These are phyloP conservation scores for Thalassiosira ordinaria DNA, from an alignment of 352 stramenopile genomes.

Conservation along the genomic window DNA sequence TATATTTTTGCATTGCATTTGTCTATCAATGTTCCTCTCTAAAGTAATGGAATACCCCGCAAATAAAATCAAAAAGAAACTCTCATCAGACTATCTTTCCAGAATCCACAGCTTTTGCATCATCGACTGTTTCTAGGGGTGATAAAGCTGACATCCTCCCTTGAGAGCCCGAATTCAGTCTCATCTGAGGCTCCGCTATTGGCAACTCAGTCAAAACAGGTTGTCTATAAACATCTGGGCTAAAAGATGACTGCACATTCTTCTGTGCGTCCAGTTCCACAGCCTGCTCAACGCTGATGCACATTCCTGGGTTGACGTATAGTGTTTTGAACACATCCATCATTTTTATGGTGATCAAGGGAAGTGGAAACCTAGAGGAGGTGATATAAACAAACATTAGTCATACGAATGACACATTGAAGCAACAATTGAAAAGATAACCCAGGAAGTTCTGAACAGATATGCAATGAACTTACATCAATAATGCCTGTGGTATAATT, in stretches of 20 bases:
- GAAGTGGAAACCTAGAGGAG: conserved; percentile 67
- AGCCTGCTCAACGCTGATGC: conserved; percentile 60
- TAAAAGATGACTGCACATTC: conserved; percentile 42
- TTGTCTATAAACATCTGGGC: conserved; percentile 60
- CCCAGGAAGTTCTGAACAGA: too few relatives aligned
- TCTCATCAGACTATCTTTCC: conserved; percentile 36
- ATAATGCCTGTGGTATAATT: conserved; percentile 25
- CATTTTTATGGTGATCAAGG: conserved; percentile 67
- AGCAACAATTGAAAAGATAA: background rate
- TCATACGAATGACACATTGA: background rate
- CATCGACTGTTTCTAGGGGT: background rate
- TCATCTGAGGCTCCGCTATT: conserved; percentile 25
- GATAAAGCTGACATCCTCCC: background rate
- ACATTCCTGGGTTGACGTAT: conserved; percentile 50
- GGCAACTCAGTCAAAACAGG: conserved; percentile 56
- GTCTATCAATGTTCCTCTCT: too few relatives aligned
- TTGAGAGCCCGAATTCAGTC: background rate
- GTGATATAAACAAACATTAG: background rate
- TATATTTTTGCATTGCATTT: background rate
- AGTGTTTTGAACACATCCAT: conserved; percentile 64
- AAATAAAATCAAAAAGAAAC: too few relatives aligned
- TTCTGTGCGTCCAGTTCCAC: conserved; percentile 60
- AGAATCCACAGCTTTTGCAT: conserved; percentile 20
- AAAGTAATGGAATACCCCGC: too few relatives aligned
- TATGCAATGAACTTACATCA: conserved; percentile 41